phyloP scores from a whole-genome alignment of 1,284 basidiomycete species.

The Porogramme epimiltina region DNA sequence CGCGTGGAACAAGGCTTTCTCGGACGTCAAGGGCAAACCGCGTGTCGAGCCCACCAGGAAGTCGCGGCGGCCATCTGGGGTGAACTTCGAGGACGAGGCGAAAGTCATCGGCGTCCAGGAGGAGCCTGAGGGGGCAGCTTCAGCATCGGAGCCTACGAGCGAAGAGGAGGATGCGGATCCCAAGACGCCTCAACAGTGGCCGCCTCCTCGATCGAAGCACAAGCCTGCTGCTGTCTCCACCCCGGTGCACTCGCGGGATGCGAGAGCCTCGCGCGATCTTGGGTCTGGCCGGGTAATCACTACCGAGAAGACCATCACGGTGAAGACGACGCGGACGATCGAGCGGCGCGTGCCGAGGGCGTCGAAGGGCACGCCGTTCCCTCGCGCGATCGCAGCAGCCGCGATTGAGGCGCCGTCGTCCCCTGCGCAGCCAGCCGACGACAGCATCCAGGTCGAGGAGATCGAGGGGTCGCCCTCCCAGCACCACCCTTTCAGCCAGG shows the following conservation, averaged over 20 bases:
- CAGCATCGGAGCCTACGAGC: background rate
- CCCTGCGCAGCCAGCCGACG: constrained; percentile 1
- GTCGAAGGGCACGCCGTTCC: constrained; percentile 2
- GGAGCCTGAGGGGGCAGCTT: background rate
- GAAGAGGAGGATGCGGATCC: background rate
- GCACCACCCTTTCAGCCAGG: constrained; percentile 26
- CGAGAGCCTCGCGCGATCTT: background rate
- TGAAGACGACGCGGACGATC: constrained; percentile 12
- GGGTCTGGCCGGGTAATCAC: constrained; percentile 2
- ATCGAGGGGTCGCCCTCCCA: constrained; percentile 3
- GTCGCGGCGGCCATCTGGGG: constrained; percentile 11
- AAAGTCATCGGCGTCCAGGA: constrained; percentile 1
- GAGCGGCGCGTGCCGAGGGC: constrained; percentile 6
- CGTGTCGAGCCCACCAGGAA: constrained; percentile 11
- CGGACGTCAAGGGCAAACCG: constrained; percentile 16
- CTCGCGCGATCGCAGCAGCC: background rate
- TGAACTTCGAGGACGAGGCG: constrained; percentile 17
- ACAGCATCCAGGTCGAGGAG: background rate
- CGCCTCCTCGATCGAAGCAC: constrained; percentile 8
- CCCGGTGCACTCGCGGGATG: constrained; percentile 6
- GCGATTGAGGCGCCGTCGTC: background rate
- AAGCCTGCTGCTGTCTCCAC: constrained; percentile 1
- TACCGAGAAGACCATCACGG: constrained; percentile 15
- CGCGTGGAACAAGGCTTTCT: constrained; percentile 27
- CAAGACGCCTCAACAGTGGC: constrained; percentile 6